phyloP scores from a whole-genome alignment of 768 basidiomycete genomes.

The Lactarius psammicola region DNA sequence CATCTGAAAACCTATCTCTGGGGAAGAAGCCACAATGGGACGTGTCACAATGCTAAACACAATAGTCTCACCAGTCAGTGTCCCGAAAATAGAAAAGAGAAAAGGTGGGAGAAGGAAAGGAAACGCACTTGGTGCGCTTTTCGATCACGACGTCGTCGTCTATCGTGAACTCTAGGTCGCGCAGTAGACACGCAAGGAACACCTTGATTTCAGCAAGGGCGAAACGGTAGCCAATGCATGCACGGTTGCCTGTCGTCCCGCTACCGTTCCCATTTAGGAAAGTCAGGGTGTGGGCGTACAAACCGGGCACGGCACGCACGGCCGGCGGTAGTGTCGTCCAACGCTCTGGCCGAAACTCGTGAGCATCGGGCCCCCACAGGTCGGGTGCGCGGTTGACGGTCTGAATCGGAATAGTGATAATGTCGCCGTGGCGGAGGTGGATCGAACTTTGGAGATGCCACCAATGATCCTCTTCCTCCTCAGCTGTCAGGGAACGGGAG shows the following conservation, averaged over 20 bases:
- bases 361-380: conserved; percentile 69
- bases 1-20: conserved; percentile 58
- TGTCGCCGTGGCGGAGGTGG: conserved; percentile 43
- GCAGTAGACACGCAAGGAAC: conserved; percentile 56
- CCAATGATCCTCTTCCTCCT: neutral
- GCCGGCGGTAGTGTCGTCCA: conserved; percentile 45
- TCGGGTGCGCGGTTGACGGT: conserved; percentile 54
- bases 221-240: conserved; percentile 62
- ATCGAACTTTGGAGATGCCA: conserved; percentile 17
- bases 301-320: conserved; percentile 45
- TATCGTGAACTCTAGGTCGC: conserved; percentile 54
- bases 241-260: conserved; percentile 47
- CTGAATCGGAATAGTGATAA: conserved; percentile 58
- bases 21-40: conserved; percentile 55
- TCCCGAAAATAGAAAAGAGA: conserved; percentile 28
- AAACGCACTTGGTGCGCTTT: conserved; percentile 61
- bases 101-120: neutral
- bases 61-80: conserved; percentile 12
- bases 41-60: conserved; percentile 49
- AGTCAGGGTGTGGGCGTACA: conserved; percentile 54
- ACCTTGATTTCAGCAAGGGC: conserved; percentile 62
- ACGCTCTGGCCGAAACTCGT: conserved; percentile 57
- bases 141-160: conserved; percentile 55
- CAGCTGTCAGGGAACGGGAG: neutral
- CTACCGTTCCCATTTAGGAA: conserved; percentile 54